Base-by-base conservation (phyloP, 306 rosid genomes). In the Ziziphus jujuba region DNA sequence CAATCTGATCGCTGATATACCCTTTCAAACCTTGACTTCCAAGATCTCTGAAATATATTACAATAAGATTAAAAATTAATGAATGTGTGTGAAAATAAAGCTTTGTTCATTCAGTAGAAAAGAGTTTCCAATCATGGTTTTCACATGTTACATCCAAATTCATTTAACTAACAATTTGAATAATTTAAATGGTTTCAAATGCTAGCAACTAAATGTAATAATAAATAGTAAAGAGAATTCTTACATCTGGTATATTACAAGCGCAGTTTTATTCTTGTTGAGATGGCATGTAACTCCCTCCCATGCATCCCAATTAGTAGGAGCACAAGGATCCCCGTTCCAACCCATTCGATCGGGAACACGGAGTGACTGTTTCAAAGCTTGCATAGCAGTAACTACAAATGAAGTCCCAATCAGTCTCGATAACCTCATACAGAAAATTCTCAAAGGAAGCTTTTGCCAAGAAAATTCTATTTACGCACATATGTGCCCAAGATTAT, bases 251-350 rank as follows among this genome's bases (percentile, higher is more conserved):
- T 86, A 83, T n/a, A 93, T 85, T 70, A 86, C 82, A 8, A 90
- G 89, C 55, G 87, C 83, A 38, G 79, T 72, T 40, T 63, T 79
- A 45, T 88, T 71, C 73, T 83, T 80, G 82, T 79, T 73, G 74
- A 77, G 77, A 21, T 78, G 91, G 75, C 98, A 93, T 28, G 93
- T 88, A 72, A 90, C 97, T 66, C 98, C 97, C 81, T 93, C 98
- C 98, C 98, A 93, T 21, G 98, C 96, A 86, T 90, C 97, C 98
- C 96, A 90, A 59, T 51, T 83, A 17, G 96, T 86, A 69, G 98
- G 97, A 55, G 97, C 98, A 85, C 98, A 93, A 8, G 98, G 98
- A 86, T 93, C 98, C 9, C 98, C 98, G 62, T 93, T 93, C 97
- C 98, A 93, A 67, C 98, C 97, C 98, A 93, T 93, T 79, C 98